phyloP scores from a whole-genome alignment of 768 basidiomycete genomes.

The Imleria badia region DNA sequence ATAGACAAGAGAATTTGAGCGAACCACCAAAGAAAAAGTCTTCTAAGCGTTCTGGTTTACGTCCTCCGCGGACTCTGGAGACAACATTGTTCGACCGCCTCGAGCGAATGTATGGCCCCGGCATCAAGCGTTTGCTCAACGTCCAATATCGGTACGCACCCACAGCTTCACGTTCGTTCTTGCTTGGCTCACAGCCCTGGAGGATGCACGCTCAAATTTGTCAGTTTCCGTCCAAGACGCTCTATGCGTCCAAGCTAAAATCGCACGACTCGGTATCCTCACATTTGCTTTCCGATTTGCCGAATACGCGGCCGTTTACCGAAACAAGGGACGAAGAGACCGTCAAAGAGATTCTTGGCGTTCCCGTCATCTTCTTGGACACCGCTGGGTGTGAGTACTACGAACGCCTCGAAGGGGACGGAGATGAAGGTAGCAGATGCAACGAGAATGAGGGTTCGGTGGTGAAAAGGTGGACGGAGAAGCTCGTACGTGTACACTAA shows the following conservation, averaged over 20 bases:
- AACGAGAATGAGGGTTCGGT: constrained; percentile 95
- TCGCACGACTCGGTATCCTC: constrained; percentile 70
- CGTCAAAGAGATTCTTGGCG: constrained; percentile 66
- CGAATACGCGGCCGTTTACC: constrained; percentile 43
- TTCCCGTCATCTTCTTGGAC: constrained; percentile 90
- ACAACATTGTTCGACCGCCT: constrained; percentile 91
- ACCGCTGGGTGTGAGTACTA: constrained; percentile 94
- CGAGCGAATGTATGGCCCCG: constrained; percentile 80
- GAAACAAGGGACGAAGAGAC: constrained; percentile 57
- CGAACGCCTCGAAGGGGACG: constrained; percentile 73
- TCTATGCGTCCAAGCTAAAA: constrained; percentile 71
- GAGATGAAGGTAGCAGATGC: constrained; percentile 86
- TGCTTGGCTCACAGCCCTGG: background rate
- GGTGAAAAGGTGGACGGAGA: constrained; percentile 79
- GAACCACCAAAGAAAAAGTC: constrained; percentile 10
- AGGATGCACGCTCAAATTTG: constrained; percentile 92
- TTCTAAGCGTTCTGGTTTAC: constrained; percentile 31
- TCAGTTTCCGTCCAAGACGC: constrained; percentile 76
- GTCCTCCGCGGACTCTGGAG: constrained; percentile 73
- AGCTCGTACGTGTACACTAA: constrained; percentile 51
- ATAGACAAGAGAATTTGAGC: background rate
- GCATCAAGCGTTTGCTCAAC: constrained; percentile 83
- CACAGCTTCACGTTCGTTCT: background rate
- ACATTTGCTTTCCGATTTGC: constrained; percentile 71
- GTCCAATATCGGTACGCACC: constrained; percentile 78